These are phyloP conservation scores for Penicillium cosmopolitanum DNA, from an alignment of 495 filamentous ascomycete species.

Conservation along the genomic window DNA sequence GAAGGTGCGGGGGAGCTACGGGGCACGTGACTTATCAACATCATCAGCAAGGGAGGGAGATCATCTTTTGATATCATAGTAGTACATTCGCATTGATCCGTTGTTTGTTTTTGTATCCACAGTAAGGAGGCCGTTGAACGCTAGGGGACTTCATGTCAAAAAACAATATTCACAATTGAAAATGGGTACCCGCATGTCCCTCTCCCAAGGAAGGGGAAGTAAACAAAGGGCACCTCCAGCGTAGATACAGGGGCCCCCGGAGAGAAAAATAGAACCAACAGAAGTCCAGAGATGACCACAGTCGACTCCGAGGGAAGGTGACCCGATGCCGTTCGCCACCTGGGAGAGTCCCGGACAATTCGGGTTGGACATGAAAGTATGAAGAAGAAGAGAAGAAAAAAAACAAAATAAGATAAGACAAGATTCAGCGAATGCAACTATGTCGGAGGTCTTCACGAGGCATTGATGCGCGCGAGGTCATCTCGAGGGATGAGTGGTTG, in stretches of 20 bases:
- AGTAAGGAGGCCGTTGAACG: slow-evolving; percentile 21
- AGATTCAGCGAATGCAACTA: slow-evolving; percentile 15
- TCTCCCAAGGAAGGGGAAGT: slow-evolving; percentile 11
- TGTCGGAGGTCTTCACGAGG: neutral
- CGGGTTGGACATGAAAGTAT: slow-evolving; percentile 27
- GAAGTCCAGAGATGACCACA: neutral
- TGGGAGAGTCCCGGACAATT: slow-evolving; percentile 13
- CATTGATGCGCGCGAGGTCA: neutral
- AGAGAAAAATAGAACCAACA: neutral
- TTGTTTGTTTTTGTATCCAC: slow-evolving; percentile 32
- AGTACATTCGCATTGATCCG: slow-evolving; percentile 28
- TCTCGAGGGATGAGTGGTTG: neutral
- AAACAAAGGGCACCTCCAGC: slow-evolving; percentile 18
- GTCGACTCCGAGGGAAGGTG: slow-evolving; percentile 2
- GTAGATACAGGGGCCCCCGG: slow-evolving; percentile 28
- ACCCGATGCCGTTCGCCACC: slow-evolving; percentile 16
- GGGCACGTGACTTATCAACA: slow-evolving; percentile 17
- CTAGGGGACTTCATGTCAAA: slow-evolving; percentile 27
- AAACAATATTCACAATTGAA: slow-evolving; percentile 47
- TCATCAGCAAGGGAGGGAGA: slow-evolving; percentile 6
- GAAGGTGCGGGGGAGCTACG: slow-evolving; percentile 19
- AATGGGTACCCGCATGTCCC: slow-evolving; percentile 27
- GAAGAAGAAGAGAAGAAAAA: slow-evolving; percentile 30
- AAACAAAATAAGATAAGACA: slow-evolving; percentile 17
- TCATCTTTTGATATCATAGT: slow-evolving; percentile 13